Percentiles rank a stretch among this genome's conserved stretches.
Evolutionary conservation across 352 stramenopile species (phyloP).

Genomic region (Blastocystis sp.): DNA sequence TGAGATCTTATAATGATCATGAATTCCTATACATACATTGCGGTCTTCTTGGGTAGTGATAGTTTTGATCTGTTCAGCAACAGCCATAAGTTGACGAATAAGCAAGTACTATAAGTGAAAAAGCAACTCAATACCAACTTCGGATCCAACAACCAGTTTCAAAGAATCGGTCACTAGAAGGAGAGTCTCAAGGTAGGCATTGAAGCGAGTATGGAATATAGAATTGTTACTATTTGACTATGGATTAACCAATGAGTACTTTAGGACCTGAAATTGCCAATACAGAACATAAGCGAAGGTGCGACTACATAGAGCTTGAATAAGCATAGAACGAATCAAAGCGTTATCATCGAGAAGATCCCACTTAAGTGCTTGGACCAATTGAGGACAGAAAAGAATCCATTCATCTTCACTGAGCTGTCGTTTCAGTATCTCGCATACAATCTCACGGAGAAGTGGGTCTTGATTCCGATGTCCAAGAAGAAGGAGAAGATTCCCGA

Average conservation of each 20-base stretch:
- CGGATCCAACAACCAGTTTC: constrained; percentile 81
- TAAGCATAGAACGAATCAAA: constrained; percentile 74
- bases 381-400: constrained; percentile 69
- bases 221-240: constrained; percentile 63
- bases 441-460: constrained; percentile 26
- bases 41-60: constrained; percentile 40
- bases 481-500: constrained; percentile 29
- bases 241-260: neutral
- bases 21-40: constrained; percentile 3
- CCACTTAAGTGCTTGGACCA: constrained; percentile 74
- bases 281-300: constrained; percentile 74
- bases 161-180: constrained; percentile 66
- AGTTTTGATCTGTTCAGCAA: constrained; percentile 76
- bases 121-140: constrained; percentile 79
- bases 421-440: neutral
- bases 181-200: constrained; percentile 68
- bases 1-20: constrained; percentile 70
- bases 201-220: constrained; percentile 67
- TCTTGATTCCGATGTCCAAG: neutral
- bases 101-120: constrained; percentile 83
- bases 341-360: constrained; percentile 74
- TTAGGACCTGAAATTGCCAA: constrained; percentile 74
- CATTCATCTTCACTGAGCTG: constrained; percentile 28
- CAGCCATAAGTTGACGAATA: constrained; percentile 82
- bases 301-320: constrained; percentile 71